Evolutionary conservation across 257 asterid species (phyloP).

Genomic region (Solanum acaule): DNA sequence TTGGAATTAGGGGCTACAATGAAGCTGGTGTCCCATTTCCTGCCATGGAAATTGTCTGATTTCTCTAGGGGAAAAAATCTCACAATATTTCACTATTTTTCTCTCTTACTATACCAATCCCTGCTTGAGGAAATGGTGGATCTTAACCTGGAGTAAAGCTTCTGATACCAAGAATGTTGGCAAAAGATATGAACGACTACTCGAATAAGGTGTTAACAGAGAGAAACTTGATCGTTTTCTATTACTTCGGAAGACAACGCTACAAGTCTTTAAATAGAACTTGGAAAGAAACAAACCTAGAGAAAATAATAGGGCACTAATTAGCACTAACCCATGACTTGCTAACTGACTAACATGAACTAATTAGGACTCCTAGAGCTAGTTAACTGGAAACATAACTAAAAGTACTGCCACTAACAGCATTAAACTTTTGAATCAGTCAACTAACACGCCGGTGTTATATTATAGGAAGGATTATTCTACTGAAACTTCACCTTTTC

Average conservation of each 20-base stretch:
- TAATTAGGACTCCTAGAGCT: background rate
- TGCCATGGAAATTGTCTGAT: background rate
- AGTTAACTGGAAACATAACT: background rate
- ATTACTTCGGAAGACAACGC: background rate
- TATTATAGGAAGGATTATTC: background rate
- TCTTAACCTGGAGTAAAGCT: background rate
- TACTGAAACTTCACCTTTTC: constrained; percentile 3
- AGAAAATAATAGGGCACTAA: background rate
- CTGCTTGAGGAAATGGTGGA: background rate
- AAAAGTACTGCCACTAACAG: background rate
- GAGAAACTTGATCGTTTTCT: background rate
- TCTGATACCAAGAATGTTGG: background rate
- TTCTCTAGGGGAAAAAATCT: background rate
- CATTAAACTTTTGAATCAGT: background rate
- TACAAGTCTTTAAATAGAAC: background rate
- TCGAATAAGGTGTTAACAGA: too few species aligned
- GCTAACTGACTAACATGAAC: background rate
- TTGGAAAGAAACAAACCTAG: background rate
- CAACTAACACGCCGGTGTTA: background rate
- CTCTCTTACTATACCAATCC: background rate
- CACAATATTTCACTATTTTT: background rate
- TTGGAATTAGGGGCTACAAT: background rate
- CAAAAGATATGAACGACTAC: too few species aligned
- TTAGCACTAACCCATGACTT: background rate
- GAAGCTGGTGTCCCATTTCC: background rate